Percentiles rank a stretch among this genome's conserved stretches.
Evolutionary conservation across 805 yeast species (phyloP).

Genomic region (Starmera caribaea): DNA sequence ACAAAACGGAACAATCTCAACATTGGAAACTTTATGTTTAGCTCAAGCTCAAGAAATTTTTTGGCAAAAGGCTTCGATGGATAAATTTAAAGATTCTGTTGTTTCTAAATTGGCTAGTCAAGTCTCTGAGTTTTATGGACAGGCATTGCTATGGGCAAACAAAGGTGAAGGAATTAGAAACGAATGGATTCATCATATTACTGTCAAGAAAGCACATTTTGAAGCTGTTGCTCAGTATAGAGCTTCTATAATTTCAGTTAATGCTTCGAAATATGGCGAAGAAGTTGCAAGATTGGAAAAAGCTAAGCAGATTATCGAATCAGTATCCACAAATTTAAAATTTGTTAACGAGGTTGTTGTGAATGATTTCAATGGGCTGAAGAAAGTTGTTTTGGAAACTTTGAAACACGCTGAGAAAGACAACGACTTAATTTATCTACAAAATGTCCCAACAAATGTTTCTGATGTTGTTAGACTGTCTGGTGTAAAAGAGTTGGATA

Average conservation of each 20-base stretch:
- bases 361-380: conserved; percentile 41
- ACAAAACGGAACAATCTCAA: conserved; percentile 36
- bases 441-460: conserved; percentile 46
- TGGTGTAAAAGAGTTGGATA: conserved; percentile 42
- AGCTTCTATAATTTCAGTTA: conserved; percentile 39
- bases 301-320: conserved; percentile 29
- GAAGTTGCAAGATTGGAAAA: conserved; percentile 50
- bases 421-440: conserved; percentile 70
- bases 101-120: conserved; percentile 59
- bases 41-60: conserved; percentile 86
- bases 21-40: conserved; percentile 44
- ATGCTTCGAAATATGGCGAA: conserved; percentile 51
- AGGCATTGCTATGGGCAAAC: conserved; percentile 33
- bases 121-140: conserved; percentile 45
- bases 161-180: conserved; percentile 41
- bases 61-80: conserved; percentile 62
- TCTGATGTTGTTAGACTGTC: conserved; percentile 37
- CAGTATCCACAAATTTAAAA: conserved; percentile 29
- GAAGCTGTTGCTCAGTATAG: conserved; percentile 63
- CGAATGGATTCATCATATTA: conserved; percentile 58
- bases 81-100: conserved; percentile 44
- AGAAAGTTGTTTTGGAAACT: conserved; percentile 31
- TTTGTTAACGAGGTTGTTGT: conserved; percentile 33
- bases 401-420: conserved; percentile 58
- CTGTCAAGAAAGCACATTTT: conserved; percentile 56